Evolutionary conservation across 306 rosid genomes (phyloP).

Genomic region (Fragaria vesca): DNA sequence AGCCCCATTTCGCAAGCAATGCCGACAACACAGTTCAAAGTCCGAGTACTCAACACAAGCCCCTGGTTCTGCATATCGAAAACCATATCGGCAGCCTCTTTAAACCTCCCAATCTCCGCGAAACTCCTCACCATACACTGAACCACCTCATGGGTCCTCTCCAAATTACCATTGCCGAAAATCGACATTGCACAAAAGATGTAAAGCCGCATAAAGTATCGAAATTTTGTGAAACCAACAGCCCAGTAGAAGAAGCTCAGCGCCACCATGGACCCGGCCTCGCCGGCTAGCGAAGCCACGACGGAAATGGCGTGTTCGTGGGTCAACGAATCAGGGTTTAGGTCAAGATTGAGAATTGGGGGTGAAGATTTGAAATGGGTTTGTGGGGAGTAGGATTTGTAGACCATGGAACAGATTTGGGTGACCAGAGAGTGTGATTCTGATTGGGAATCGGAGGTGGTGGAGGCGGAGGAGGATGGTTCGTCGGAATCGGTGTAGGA

Average conservation of each 20-base stretch:
- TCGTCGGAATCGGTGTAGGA: slow-evolving; percentile 4
- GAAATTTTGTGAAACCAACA: slow-evolving; percentile 53
- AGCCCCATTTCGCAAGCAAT: slow-evolving; percentile 41
- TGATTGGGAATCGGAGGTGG: slow-evolving; percentile 28
- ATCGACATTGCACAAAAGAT: slow-evolving; percentile 59
- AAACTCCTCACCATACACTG: slow-evolving; percentile 61
- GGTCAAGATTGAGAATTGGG: slow-evolving; percentile 50
- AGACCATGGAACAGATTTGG: slow-evolving; percentile 53
- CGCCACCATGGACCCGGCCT: slow-evolving; percentile 76
- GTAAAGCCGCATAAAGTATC: slow-evolving; percentile 63
- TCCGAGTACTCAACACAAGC: slow-evolving; percentile 44
- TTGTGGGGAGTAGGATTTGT: slow-evolving; percentile 51
- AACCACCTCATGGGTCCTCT: slow-evolving; percentile 68
- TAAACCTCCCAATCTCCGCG: slow-evolving; percentile 67
- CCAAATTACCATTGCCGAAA: slow-evolving; percentile 53
- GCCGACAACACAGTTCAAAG: slow-evolving; percentile 47
- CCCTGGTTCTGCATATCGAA: slow-evolving; percentile 81
- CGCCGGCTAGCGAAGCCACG: slow-evolving; percentile 66
- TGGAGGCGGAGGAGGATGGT: slow-evolving; percentile 10
- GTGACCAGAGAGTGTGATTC: slow-evolving; percentile 43
- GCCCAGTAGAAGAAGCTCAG: slow-evolving; percentile 79
- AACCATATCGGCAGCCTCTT: slow-evolving; percentile 74
- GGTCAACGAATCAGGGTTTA: slow-evolving; percentile 48
- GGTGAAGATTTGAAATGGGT: slow-evolving; percentile 36
- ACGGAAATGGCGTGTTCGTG: slow-evolving; percentile 61